Evolutionary conservation across 306 rosid genomes (phyloP), one percentile per base, ranked within the genome.

Genomic region (Vigna unguiculata): DNA sequence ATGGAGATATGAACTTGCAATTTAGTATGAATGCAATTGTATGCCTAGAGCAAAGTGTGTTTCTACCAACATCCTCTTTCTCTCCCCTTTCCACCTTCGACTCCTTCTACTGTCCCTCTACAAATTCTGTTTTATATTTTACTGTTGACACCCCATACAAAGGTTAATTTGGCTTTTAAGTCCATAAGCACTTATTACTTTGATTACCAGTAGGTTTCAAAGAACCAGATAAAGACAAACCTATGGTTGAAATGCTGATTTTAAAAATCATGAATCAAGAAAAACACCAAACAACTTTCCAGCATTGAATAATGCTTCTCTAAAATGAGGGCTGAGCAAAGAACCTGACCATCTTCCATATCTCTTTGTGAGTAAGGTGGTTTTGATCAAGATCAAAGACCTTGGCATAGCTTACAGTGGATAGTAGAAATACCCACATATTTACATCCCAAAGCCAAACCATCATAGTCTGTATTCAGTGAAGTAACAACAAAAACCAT

Each of bases 381-480:
- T 83, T 89, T 81, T 88, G 99, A 88, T 96, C 98, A 74, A 96
- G 80, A 75, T 89, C 99, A 72, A 90, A 96, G 69, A 96, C 53
- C 86, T 91, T 95, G n/a, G 93, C 79, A 86, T 90, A 91, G 87
- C 84, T 86, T 57, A 88, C 82, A 47, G 17, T 91, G 40, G 92
- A 85, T 78, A 84, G 97, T 57, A 88, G 85, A 73, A 95, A 95
- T 72, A 87, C 73, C 99, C 99, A 95, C 75, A 95, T 86, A 81
- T 89, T 92, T 54, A 86, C 83, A 71, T 98, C 99, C 99, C 99
- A 95, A 71, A 95, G 91, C 99, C 99, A 95, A 81, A 95, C 96
- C 86, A 90, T 86, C 91, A 95, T 67, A 84, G 99, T 95, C 99
- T 92, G 91, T 82, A 53, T 19, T 80, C 30, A 65, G 60, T 46